A percentile compares a stretch with the other conserved stretches of the same genome.
Evolutionary conservation across 139 green algal genomes (phyloP).

Genomic region (Tetradesmus obliquus): DNA sequence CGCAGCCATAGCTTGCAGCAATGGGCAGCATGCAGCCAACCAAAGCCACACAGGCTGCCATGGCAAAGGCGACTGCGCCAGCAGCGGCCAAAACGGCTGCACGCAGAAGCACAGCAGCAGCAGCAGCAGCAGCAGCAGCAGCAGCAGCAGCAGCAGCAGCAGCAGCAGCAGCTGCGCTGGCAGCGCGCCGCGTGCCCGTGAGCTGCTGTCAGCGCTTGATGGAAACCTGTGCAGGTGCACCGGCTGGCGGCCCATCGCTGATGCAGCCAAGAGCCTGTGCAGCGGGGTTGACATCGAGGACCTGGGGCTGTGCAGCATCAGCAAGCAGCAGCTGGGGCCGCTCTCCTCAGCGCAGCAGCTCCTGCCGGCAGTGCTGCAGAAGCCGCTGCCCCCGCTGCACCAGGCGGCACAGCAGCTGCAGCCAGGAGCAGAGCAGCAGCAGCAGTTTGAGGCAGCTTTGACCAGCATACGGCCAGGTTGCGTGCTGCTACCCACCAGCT

Average conservation of each 20-base stretch:
- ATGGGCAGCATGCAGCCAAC: not conserved
- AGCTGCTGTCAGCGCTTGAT: slow-evolving; percentile 70
- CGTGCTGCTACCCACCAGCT: slow-evolving; percentile 41
- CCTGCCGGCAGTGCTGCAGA: not conserved
- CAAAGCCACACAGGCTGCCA: not conserved
- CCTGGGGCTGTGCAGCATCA: slow-evolving; percentile 51
- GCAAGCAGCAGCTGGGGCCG: not conserved
- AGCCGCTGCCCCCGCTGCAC: not conserved
- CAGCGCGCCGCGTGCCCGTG: not conserved
- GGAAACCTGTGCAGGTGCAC: slow-evolving; percentile 89
- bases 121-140: not conserved
- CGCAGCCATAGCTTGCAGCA: not conserved
- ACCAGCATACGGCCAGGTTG: not conserved
- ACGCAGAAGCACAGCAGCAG: slow-evolving; percentile 29
- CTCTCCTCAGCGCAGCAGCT: slow-evolving; percentile 6
- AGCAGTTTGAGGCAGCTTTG: not conserved
- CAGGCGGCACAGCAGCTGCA: not conserved
- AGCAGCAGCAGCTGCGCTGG: not conserved
- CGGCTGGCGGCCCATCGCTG: slow-evolving; percentile 81
- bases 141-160: not conserved
- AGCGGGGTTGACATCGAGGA: slow-evolving; percentile 68
- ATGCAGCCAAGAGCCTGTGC: slow-evolving; percentile 62
- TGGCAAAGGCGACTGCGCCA: not conserved
- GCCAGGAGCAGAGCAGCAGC: slow-evolving; percentile 12
- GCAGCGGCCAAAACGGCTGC: not conserved